These are phyloP conservation scores for Cucurbita pepo DNA, from an alignment of 306 rosid genomes.

Conservation along the genomic window DNA sequence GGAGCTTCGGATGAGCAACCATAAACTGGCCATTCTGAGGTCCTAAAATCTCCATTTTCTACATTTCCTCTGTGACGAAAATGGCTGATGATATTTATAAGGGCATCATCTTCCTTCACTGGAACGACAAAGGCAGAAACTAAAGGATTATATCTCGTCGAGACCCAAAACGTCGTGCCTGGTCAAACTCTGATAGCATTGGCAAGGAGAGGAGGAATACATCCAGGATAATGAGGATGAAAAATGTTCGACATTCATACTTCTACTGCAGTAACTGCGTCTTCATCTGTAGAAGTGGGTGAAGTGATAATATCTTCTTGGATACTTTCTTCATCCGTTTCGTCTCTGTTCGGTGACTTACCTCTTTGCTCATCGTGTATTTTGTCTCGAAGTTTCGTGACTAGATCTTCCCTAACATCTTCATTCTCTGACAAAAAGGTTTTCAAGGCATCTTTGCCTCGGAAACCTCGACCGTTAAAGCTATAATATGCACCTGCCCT, in stretches of 20 bases:
- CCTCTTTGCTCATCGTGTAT: conserved; percentile 21
- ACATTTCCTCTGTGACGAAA: background rate
- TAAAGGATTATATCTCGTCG: background rate
- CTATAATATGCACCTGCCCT: conserved; percentile 33
- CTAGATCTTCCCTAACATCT: conserved; percentile 39
- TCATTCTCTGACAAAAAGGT: conserved; percentile 36
- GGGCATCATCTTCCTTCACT: background rate
- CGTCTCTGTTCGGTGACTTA: conserved; percentile 14
- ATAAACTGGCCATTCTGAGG: background rate
- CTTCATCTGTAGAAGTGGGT: conserved; percentile 58
- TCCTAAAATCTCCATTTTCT: background rate
- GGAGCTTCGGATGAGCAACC: background rate
- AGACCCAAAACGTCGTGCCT: background rate
- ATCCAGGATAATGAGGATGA: background rate
- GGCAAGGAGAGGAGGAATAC: background rate
- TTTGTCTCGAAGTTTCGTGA: conserved; percentile 46
- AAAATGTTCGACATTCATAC: background rate
- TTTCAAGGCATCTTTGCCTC: conserved; percentile 54
- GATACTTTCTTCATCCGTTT: conserved; percentile 12
- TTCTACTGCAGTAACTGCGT: background rate
- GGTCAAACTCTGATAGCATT: background rate
- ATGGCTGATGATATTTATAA: background rate
- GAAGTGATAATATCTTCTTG: conserved; percentile 23
- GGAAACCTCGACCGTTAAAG: conserved; percentile 33
- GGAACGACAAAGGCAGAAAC: background rate